Conservation (phyloP, 768 basidiomycete genomes). For the Steccherinum ochraceum region DNA sequence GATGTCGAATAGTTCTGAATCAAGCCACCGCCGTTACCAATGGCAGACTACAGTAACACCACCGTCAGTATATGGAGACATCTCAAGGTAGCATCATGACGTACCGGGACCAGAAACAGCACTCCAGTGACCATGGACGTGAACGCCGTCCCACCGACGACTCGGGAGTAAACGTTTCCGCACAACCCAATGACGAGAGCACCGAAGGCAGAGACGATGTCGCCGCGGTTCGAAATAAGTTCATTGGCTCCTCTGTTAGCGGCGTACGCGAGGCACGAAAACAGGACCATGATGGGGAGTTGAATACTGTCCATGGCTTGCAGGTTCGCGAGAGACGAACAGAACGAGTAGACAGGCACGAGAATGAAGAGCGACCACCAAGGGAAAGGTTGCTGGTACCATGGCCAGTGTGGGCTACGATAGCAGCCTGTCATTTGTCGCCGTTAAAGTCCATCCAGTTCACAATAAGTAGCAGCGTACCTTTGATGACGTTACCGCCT, state of each 20-base stretch:
- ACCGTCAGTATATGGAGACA: background rate
- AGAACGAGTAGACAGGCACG: constrained; percentile 71
- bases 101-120: constrained; percentile 81
- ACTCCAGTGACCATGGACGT: constrained; percentile 92
- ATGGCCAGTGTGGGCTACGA: constrained; percentile 67
- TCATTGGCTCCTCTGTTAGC: constrained; percentile 60
- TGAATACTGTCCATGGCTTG: constrained; percentile 68
- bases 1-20: constrained; percentile 55
- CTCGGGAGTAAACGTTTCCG: constrained; percentile 75
- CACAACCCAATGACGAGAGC: constrained; percentile 74
- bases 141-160: constrained; percentile 76
- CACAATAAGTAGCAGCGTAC: no score
- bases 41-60: constrained; percentile 49
- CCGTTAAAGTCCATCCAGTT: background rate
- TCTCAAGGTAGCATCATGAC: constrained; percentile 21
- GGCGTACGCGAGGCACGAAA: constrained; percentile 70
- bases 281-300: constrained; percentile 69
- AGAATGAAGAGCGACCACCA: constrained; percentile 77
- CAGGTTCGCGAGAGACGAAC: constrained; percentile 70
- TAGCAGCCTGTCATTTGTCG: constrained; percentile 52
- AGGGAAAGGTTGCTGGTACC: constrained; percentile 73
- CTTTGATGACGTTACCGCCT: constrained; percentile 22
- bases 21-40: constrained; percentile 69
- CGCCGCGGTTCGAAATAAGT: constrained; percentile 58
- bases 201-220: constrained; percentile 73